phyloP scores from a whole-genome alignment of 2,329 filamentous ascomycete genomes.

The Nigrospora oryzae region DNA sequence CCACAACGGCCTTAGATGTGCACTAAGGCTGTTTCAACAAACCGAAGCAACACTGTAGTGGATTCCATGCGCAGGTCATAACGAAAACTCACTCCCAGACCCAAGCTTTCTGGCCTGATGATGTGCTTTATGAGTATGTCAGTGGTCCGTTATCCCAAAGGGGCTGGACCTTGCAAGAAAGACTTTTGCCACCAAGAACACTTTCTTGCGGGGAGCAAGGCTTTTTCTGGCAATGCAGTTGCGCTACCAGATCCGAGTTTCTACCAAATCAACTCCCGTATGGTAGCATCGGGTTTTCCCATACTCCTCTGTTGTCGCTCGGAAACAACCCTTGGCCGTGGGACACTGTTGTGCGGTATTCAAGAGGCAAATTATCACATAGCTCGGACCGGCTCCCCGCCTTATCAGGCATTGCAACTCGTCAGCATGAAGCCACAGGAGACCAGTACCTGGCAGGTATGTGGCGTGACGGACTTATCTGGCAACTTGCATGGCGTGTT shows the following conservation, averaged over 20 bases:
- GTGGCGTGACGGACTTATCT: not conserved
- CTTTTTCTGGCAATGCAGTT: slow-evolving; percentile 1
- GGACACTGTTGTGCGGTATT: not conserved
- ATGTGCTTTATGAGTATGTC: not conserved
- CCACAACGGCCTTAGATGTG: not conserved
- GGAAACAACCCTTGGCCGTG: not conserved
- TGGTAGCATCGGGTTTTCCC: not conserved
- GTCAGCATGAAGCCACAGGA: not conserved
- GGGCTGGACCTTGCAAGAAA: not conserved
- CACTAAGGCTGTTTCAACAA: not conserved
- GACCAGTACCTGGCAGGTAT: not conserved
- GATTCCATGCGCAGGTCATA: not conserved
- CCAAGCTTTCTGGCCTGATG: not conserved
- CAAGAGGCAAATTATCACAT: not conserved
- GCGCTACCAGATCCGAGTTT: not conserved
- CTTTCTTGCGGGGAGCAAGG: not conserved
- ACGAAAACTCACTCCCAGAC: not conserved
- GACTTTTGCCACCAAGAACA: not conserved
- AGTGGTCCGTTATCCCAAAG: not conserved
- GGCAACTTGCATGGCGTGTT: not conserved
- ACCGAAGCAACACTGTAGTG: not conserved
- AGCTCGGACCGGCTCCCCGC: not conserved
- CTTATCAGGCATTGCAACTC: not conserved
- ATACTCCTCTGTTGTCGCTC: not conserved
- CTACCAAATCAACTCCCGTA: not conserved